Percentiles rank a stretch among this genome's conserved stretches.
Evolutionary conservation across 495 filamentous ascomycete genomes (phyloP).

Genomic region (Astrocystis sublimbata): DNA sequence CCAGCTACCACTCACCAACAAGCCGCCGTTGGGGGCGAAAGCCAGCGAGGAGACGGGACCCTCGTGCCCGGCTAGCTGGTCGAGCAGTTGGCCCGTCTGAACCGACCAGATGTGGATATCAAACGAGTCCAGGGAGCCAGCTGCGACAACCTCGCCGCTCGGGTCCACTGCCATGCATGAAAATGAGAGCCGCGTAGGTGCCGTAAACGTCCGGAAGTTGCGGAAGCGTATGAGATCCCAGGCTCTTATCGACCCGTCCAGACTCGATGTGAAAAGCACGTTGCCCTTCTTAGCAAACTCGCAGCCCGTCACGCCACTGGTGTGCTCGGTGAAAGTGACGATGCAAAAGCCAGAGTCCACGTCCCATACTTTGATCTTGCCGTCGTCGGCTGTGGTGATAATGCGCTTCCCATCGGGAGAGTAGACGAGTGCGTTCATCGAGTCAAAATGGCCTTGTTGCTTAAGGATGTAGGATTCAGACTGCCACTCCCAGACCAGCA

Average conservation of each 20-base stretch:
- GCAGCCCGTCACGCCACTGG: conserved; percentile 91
- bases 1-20: conserved; percentile 89
- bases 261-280: conserved; percentile 89
- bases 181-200: conserved; percentile 86
- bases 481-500: conserved; percentile 99
- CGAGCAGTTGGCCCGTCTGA: conserved; percentile 92
- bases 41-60: conserved; percentile 84
- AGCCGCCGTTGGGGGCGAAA: conserved; percentile 82
- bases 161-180: conserved; percentile 94
- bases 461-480: conserved; percentile 99
- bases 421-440: conserved; percentile 92
- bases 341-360: conserved; percentile 94
- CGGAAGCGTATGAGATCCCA: conserved; percentile 97
- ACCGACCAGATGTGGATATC: conserved; percentile 98
- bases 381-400: conserved; percentile 91
- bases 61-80: conserved; percentile 88
- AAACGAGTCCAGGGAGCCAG: conserved; percentile 91
- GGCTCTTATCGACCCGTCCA: conserved; percentile 90
- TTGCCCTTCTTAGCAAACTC: conserved; percentile 92
- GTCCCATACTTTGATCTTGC: conserved; percentile 98
- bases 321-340: conserved; percentile 96
- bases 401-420: conserved; percentile 92
- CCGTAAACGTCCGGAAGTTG: conserved; percentile 96
- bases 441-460: conserved; percentile 95
- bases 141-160: conserved; percentile 91